Conservation (phyloP, 106 monocot species). For the Acorus calamus region DNA sequence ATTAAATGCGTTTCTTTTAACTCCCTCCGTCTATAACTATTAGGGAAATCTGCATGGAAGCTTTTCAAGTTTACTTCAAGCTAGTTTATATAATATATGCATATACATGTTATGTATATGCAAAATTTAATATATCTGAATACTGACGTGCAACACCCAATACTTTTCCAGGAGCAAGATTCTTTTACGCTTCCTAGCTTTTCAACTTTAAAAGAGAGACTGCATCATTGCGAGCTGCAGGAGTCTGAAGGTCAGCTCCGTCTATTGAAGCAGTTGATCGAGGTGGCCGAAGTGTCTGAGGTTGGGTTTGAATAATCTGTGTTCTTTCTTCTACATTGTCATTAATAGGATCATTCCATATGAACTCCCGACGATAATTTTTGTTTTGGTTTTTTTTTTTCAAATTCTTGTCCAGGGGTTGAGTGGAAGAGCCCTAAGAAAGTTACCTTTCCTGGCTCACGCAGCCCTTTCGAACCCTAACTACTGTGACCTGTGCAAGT, state of each 20-base stretch:
- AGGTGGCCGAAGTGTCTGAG: constrained; percentile 79
- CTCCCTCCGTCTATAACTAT: no score
- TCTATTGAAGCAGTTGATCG: constrained; percentile 40
- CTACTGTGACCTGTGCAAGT: constrained; percentile 39
- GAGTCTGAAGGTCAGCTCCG: constrained; percentile 18
- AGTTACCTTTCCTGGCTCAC: constrained; percentile 90
- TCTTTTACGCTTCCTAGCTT: constrained; percentile 34
- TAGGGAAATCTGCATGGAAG: no score
- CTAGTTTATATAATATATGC: no score
- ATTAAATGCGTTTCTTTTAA: no score
- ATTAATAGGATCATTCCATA: neutral
- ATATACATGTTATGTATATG: no score
- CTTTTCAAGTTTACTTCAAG: no score
- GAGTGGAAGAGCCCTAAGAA: constrained; percentile 78
- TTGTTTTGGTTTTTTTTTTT: neutral
- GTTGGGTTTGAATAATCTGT: constrained; percentile 14
- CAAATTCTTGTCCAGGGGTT: constrained; percentile 41
- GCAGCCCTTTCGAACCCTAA: constrained; percentile 56
- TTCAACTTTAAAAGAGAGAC: constrained; percentile 49
- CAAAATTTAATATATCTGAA: no score
- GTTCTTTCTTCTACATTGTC: neutral
- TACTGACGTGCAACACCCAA: no score
- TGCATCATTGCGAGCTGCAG: constrained; percentile 16
- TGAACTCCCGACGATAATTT: neutral
- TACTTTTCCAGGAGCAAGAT: constrained; percentile 34